Conservation (phyloP, 139 green algal genomes). For the Chlorella sp. region DNA sequence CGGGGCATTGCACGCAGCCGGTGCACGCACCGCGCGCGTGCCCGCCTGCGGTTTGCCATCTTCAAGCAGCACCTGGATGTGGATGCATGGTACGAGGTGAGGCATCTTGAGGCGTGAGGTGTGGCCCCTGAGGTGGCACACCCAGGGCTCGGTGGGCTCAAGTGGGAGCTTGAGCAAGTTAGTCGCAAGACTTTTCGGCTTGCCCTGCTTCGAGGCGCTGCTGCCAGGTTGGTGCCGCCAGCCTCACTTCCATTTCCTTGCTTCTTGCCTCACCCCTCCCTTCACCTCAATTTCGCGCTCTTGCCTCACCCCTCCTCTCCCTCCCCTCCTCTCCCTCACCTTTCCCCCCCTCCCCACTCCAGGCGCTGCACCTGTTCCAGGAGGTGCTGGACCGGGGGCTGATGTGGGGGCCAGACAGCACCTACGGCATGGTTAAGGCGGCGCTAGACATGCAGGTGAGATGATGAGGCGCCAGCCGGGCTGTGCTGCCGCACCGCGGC, state of each 20-base stretch:
- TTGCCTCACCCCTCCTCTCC: neutral
- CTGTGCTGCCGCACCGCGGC: too few relatives aligned
- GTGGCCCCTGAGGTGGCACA: too few relatives aligned
- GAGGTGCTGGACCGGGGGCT: slow-evolving; percentile 29
- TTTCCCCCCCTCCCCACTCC: neutral
- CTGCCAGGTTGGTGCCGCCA: too few relatives aligned
- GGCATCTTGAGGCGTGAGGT: too few relatives aligned
- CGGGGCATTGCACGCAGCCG: neutral
- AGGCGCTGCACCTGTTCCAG: slow-evolving; percentile 38
- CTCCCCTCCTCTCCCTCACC: neutral
- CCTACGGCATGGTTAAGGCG: slow-evolving; percentile 27
- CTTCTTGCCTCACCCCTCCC: too few relatives aligned
- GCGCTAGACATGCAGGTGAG: slow-evolving; percentile 23
- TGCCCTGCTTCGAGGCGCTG: too few relatives aligned
- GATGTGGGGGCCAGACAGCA: slow-evolving; percentile 19
- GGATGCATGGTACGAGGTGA: slow-evolving; percentile 33
- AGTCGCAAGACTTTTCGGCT: too few relatives aligned
- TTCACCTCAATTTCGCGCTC: neutral
- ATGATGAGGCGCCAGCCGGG: too few relatives aligned
- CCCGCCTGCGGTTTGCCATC: slow-evolving; percentile 13
- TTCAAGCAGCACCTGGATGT: slow-evolving; percentile 17
- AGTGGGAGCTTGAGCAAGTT: too few relatives aligned
- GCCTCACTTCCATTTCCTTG: too few relatives aligned
- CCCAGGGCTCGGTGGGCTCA: too few relatives aligned
- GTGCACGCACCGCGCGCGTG: neutral